A percentile compares a stretch with the other conserved stretches of the same genome.
Conservation (phyloP, 2,329 filamentous ascomycete species). For the Pseudogymnoascus destructans region DNA sequence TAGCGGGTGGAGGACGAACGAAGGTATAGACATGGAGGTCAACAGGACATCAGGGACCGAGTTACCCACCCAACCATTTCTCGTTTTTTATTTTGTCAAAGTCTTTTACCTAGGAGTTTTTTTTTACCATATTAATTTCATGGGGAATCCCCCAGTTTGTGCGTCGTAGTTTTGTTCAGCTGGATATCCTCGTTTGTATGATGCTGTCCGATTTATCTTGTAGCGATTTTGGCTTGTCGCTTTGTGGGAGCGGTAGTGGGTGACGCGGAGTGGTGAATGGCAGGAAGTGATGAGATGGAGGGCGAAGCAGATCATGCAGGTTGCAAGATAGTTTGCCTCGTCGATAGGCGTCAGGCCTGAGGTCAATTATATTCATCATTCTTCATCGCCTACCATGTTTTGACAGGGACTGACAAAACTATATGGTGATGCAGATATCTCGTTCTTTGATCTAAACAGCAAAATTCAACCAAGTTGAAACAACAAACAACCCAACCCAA, state of each 20-base stretch:
- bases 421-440: not conserved
- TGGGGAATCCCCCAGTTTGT: not conserved
- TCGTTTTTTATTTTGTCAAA: constrained; percentile 2
- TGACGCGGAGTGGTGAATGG: not conserved
- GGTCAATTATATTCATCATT: not conserved
- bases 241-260: not conserved
- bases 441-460: not conserved
- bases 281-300: not conserved
- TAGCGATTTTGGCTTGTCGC: not conserved
- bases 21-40: constrained; percentile 4
- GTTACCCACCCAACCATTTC: not conserved
- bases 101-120: constrained; percentile 2
- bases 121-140: constrained; percentile 1
- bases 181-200: not conserved
- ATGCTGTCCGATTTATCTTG: not conserved
- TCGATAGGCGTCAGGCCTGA: not conserved
- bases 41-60: not conserved
- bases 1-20: not conserved
- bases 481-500: not conserved
- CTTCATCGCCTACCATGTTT: not conserved
- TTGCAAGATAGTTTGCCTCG: not conserved
- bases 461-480: not conserved
- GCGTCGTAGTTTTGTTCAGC: not conserved
- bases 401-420: not conserved
- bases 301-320: not conserved